Evolutionary conservation across 495 filamentous ascomycete genomes (phyloP).

Genomic region (Aspergillus incahuasiensis): DNA sequence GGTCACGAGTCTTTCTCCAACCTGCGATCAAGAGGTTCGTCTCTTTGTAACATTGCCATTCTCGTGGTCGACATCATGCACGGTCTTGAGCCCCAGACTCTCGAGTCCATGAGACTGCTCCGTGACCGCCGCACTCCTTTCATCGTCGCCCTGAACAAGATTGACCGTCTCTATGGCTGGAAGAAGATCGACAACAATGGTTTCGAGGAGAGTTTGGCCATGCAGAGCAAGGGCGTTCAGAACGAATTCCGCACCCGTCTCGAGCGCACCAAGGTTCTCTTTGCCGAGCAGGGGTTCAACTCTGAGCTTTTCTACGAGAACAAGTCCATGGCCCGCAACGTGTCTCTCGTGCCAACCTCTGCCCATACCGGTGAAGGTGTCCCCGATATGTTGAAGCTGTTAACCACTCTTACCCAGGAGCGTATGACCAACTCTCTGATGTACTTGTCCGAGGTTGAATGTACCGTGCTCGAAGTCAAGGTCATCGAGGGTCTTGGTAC

Average conservation of each 20-base stretch:
- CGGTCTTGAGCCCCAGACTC: constrained; percentile 94
- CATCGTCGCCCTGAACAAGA: constrained; percentile 99
- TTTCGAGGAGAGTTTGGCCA: constrained; percentile 82
- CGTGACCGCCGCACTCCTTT: constrained; percentile 95
- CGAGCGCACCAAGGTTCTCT: constrained; percentile 85
- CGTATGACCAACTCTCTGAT: constrained; percentile 96
- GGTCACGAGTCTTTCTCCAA: constrained; percentile 99
- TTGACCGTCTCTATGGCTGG: constrained; percentile 98
- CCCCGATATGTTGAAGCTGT: constrained; percentile 96
- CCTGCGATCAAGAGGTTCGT: constrained; percentile 90
- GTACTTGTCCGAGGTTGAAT: constrained; percentile 97
- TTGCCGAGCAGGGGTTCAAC: constrained; percentile 97
- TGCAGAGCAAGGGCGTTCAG: constrained; percentile 92
- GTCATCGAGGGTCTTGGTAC: constrained; percentile 97
- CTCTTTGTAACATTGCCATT: constrained; percentile 98
- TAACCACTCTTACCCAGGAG: constrained; percentile 88
- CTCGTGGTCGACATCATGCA: constrained; percentile 99
- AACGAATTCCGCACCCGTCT: constrained; percentile 91
- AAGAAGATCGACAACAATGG: constrained; percentile 97
- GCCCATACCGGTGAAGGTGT: constrained; percentile 98
- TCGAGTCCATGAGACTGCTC: constrained; percentile 93
- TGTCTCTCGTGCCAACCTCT: constrained; percentile 94
- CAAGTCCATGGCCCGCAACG: constrained; percentile 88
- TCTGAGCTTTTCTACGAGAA: constrained; percentile 96
- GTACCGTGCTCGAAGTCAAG: constrained; percentile 98